Evolutionary conservation across 345 rosid genomes (phyloP).

Genomic region (Dovyalis caffra): DNA sequence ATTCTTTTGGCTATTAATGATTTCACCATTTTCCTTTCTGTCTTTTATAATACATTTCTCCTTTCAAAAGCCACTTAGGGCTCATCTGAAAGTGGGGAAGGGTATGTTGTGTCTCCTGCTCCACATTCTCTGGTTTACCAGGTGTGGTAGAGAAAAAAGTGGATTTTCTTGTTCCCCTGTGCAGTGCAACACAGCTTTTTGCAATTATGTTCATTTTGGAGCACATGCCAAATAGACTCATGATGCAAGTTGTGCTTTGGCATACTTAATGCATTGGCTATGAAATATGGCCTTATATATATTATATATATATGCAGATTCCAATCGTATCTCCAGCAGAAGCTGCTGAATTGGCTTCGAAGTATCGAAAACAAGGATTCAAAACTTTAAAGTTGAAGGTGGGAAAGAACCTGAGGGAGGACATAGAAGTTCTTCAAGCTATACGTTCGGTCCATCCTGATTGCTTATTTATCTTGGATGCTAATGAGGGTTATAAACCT

Average conservation of each 20-base stretch:
- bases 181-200: neutral
- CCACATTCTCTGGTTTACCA: neutral
- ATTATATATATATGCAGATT: conserved; percentile 49
- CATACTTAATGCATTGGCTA: neutral
- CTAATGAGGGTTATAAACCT: conserved; percentile 84
- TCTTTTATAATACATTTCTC: too few relatives aligned
- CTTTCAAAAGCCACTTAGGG: neutral
- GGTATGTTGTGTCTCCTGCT: neutral
- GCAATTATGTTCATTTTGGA: neutral
- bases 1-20: neutral
- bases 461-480: conserved; percentile 86
- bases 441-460: conserved; percentile 70
- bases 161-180: neutral
- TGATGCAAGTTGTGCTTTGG: neutral
- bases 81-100: neutral
- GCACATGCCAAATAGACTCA: neutral
- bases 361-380: conserved; percentile 70
- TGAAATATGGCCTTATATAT: conserved; percentile 9
- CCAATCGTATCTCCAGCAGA: conserved; percentile 83
- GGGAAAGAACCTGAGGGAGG: conserved; percentile 74
- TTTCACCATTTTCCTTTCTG: neutral
- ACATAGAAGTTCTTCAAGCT: conserved; percentile 80
- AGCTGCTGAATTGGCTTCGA: conserved; percentile 72
- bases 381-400: conserved; percentile 88
- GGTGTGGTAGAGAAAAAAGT: too few relatives aligned